These are phyloP conservation scores for Sphagnum fallax DNA, from an alignment of 228 moss, liverwort and hornwort genomes.

Conservation along the genomic window DNA sequence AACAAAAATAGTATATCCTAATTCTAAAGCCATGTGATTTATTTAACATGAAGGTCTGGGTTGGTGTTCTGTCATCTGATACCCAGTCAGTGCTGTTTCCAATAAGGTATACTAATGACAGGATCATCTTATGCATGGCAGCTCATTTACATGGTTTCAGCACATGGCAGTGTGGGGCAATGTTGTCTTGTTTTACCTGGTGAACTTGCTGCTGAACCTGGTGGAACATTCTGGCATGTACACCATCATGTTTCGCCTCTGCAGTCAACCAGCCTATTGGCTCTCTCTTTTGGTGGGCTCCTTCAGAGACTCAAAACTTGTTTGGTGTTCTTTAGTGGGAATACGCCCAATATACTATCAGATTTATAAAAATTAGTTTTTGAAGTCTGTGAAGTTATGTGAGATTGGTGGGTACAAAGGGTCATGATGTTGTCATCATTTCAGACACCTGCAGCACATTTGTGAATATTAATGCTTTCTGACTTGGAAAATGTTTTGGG, in stretches of 20 bases:
- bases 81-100: no score
- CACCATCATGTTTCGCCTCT: conserved; percentile 85
- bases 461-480: background rate
- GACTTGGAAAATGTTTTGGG: conserved; percentile 2
- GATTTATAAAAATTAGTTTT: no score
- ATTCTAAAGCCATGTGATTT: no score
- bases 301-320: background rate
- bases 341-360: no score
- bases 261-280: conserved; percentile 87
- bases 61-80: no score
- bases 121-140: conserved; percentile 24
- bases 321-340: background rate
- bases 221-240: conserved; percentile 69
- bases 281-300: conserved; percentile 60
- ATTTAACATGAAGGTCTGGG: no score
- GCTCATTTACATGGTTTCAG: conserved; percentile 77
- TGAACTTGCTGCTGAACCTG: conserved; percentile 71
- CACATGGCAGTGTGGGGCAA: conserved; percentile 73
- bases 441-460: no score
- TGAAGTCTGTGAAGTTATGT: background rate
- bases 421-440: conserved; percentile 4
- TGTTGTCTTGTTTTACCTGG: conserved; percentile 61
- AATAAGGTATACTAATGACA: no score
- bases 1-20: no score
- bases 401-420: background rate